Base-by-base conservation (phyloP, 2,329 filamentous ascomycete genomes). In the Reticulascus tulasneorum region DNA sequence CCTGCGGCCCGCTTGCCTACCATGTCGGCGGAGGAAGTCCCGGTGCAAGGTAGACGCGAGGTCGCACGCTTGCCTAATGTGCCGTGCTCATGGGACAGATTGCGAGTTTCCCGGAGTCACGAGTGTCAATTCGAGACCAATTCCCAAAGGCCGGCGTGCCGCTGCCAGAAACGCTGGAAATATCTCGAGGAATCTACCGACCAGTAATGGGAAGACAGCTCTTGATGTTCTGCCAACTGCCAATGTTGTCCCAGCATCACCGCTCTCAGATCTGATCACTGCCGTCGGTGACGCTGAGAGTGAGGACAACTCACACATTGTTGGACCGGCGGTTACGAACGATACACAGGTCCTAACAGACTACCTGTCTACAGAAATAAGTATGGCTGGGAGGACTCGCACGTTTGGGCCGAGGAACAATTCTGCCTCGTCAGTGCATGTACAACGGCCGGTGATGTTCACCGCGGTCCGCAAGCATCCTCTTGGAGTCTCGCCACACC, bases 261-360 rank as follows among this genome's bases (percentile, higher is more conserved):
- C n/a, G n/a, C n/a, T n/a, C n/a, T n/a, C n/a, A n/a, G n/a, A n/a
- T n/a, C n/a, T n/a, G n/a, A n/a, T n/a, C n/a, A n/a, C n/a, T n/a
- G n/a, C n/a, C n/a, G n/a, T n/a, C n/a, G n/a, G n/a, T n/a, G n/a
- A 59, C 16, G 52, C 52, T 26, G 63, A 60, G 40, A 64, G 62
- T 34, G 56, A 58, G 36, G 56, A 66, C 18, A 69, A 64, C 42
- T 62, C 67, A 4, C 71, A 78, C 45, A 78, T 82, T 39, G 68
- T 82, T 33, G 75, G 77, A 0, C 77, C 77, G 0, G 73, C 75
- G 6, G 67, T 74, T 6, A 76, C 74, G 6, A 72, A 72, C 31
- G 77, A 82, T 56, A 76, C 72, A 2, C 75, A 80, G 35, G 66
- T 81, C 9, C 62, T 81, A 29, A 71, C 77, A n/a, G 69, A 75